Base-by-base conservation (phyloP, 2,329 filamentous ascomycete genomes). In the Trichoderma polysporum region DNA sequence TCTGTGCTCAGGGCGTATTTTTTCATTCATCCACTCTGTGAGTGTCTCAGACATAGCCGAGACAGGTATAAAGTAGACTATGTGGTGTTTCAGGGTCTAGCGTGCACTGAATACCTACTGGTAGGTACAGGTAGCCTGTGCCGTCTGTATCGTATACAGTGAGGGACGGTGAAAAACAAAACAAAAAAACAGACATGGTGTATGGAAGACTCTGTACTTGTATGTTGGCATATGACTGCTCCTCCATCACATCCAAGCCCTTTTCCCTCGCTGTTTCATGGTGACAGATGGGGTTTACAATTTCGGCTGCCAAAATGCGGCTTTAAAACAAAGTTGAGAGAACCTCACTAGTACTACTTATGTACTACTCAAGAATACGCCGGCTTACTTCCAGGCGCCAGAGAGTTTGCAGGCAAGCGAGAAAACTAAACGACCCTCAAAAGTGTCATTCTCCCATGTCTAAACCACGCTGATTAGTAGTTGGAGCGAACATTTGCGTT, bases 381-480 rank as follows among this genome's bases (percentile, higher is more conserved):
- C 31, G 25, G 15, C 19, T 39, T 27, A 22, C 39, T 19, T n/a
- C 57, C 31, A 45, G 31, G 45, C 15, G 10, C 25, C 27, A 53
- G 50, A 6, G 22, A 52, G 35, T 35, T n/a, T 41, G 22, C n/a
- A 33, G 49, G 27, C 60, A 63, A 63, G 60, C 37, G 60, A 63
- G 49, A 39, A 13, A 17, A 12, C 47, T 52, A 52, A 63, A 33
- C 54, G 19, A 27, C 19, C 49, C 60, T 25, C 33, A 27, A 10
- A 27, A 29, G 22, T 31, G 59, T 41, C 35, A 39, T 53, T 62
- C 29, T 17, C 39, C 27, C 19, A 7, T 27, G 10, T n/a, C 13
- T 9, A 31, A 25, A 15, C n/a, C 2, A 25, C n/a, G 25, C 41
- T 22, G 49, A 41, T 63, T 63, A 59, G 27, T 63, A 52, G 25